Evolutionary conservation across 2,329 filamentous ascomycete species (phyloP).

Genomic region (Scopulariopsis brevicaulis): DNA sequence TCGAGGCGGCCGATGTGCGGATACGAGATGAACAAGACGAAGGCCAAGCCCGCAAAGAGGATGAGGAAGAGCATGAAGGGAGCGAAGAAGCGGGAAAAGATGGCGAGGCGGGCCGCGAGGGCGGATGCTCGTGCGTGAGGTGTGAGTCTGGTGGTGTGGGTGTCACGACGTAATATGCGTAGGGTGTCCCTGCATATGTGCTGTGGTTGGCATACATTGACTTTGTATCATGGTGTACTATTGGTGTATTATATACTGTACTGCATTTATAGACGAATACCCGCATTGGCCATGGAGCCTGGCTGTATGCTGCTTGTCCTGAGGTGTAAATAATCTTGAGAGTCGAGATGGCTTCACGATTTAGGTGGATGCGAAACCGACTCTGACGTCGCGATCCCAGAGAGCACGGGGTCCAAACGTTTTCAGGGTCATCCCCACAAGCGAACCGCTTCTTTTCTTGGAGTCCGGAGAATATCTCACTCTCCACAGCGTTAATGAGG

Average conservation of each 20-base stretch:
- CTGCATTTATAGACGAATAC: neutral
- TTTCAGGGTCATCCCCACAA: no score
- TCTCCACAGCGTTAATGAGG: neutral
- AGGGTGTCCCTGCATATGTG: neutral
- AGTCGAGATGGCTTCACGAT: no score
- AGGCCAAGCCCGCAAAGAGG: slow-evolving; percentile 11
- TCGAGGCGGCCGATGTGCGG: slow-evolving; percentile 58
- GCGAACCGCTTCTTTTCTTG: no score
- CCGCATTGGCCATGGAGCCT: neutral
- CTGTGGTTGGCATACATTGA: neutral
- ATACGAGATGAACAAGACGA: slow-evolving; percentile 50
- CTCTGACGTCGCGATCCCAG: no score
- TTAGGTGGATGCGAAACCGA: no score
- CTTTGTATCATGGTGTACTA: neutral
- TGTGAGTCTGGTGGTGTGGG: neutral
- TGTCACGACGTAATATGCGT: neutral
- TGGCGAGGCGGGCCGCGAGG: slow-evolving; percentile 13
- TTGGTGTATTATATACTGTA: neutral
- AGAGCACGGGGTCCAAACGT: no score
- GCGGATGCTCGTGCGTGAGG: slow-evolving; percentile 12
- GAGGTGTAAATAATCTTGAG: no score
- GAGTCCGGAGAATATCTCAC: no score
- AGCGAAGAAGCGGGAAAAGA: slow-evolving; percentile 39
- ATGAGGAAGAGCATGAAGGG: slow-evolving; percentile 61
- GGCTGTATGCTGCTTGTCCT: no score